Conservation (phyloP, 2,329 filamentous ascomycete genomes). For the Mollisia scopiformis region DNA sequence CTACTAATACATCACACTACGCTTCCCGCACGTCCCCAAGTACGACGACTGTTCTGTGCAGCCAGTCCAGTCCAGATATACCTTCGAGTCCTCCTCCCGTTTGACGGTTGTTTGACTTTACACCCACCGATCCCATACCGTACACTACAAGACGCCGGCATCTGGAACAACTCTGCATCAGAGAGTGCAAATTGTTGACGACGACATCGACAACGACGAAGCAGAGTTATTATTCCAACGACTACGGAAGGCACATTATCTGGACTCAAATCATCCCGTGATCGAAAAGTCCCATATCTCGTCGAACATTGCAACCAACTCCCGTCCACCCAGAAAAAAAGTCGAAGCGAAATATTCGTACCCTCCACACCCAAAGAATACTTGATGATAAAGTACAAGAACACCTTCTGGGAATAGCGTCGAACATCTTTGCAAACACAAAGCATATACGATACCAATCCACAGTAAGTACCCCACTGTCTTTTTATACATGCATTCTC, state of each 20-base stretch:
- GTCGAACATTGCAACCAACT: not conserved
- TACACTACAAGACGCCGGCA: not conserved
- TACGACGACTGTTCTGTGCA: not conserved
- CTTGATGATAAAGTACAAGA: not conserved
- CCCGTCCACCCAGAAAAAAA: no score
- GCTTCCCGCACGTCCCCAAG: not conserved
- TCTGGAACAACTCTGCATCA: not conserved
- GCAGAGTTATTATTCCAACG: no score
- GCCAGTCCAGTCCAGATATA: conserved; percentile 1
- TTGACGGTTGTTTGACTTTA: not conserved
- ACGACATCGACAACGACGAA: not conserved
- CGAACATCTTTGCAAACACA: not conserved
- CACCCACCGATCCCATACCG: not conserved
- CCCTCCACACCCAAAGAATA: not conserved
- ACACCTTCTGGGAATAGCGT: not conserved
- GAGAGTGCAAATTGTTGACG: not conserved
- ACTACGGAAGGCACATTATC: no score
- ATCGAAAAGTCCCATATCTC: not conserved
- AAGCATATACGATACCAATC: not conserved
- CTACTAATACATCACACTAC: not conserved
- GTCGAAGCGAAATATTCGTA: no score
- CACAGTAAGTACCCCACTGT: conserved; percentile 8
- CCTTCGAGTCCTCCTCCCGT: not conserved
- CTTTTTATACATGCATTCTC: not conserved
- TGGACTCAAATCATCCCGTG: not conserved